Evolutionary conservation across 345 rosid genomes (phyloP).

Genomic region (Arabis hirsuta): DNA sequence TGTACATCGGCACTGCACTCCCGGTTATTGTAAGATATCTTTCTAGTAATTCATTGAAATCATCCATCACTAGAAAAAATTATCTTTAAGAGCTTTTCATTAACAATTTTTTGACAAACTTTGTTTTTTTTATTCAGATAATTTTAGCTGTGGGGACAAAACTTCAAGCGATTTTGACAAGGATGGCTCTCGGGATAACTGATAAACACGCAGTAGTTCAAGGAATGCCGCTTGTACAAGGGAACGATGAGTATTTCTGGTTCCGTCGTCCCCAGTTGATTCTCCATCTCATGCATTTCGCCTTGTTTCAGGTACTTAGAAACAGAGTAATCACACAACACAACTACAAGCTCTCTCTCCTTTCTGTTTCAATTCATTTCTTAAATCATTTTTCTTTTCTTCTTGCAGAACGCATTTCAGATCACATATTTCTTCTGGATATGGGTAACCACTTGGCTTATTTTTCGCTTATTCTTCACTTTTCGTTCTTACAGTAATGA

Average conservation of each 20-base stretch:
- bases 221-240: slow-evolving; percentile 96
- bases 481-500: neutral
- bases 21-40: slow-evolving; percentile 75
- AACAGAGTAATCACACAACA: neutral
- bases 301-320: slow-evolving; percentile 79
- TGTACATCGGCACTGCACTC: slow-evolving; percentile 70
- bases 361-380: neutral
- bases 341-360: neutral
- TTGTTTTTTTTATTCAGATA: slow-evolving; percentile 52
- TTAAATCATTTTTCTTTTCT: slow-evolving; percentile 7
- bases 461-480: neutral
- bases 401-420: slow-evolving; percentile 91
- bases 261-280: slow-evolving; percentile 72
- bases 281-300: slow-evolving; percentile 87
- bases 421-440: slow-evolving; percentile 97
- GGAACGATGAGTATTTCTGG: slow-evolving; percentile 91
- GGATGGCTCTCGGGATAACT: slow-evolving; percentile 80
- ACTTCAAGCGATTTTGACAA: slow-evolving; percentile 81
- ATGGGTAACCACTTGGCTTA: slow-evolving; percentile 56
- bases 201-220: slow-evolving; percentile 94
- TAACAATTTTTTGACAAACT: slow-evolving; percentile 12
- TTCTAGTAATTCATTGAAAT: neutral
- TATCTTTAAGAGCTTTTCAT: slow-evolving; percentile 12
- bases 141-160: slow-evolving; percentile 89
- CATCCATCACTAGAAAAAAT: neutral